Conservation (phyloP, 768 basidiomycete genomes). For the Leccinum broughii region DNA sequence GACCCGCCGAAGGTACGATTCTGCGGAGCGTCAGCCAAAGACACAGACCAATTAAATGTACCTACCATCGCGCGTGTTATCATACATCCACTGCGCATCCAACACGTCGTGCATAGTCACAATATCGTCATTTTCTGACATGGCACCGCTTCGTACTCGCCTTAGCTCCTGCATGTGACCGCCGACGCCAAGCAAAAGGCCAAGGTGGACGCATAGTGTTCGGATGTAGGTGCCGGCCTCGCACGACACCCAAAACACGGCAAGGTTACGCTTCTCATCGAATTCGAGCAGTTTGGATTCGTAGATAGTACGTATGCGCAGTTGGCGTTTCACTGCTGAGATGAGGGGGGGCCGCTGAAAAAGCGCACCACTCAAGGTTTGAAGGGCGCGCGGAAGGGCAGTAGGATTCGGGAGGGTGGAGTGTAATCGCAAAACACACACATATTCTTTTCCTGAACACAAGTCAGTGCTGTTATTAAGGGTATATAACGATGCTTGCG, state of each 20-base stretch:
- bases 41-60: slow-evolving; percentile 6
- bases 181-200: slow-evolving; percentile 91
- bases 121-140: slow-evolving; percentile 97
- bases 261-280: slow-evolving; percentile 95
- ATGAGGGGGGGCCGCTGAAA: slow-evolving; percentile 99
- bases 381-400: slow-evolving; percentile 87
- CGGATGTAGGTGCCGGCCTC: slow-evolving; percentile 97
- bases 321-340: slow-evolving; percentile 97
- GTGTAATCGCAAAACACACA: slow-evolving; percentile 94
- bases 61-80: slow-evolving; percentile 94
- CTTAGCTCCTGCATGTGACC: slow-evolving; percentile 99
- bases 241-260: slow-evolving; percentile 98
- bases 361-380: slow-evolving; percentile 95
- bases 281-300: slow-evolving; percentile 95
- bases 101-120: slow-evolving; percentile 99
- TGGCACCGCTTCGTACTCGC: slow-evolving; percentile 90
- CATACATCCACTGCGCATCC: slow-evolving; percentile 98
- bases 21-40: slow-evolving; percentile 42
- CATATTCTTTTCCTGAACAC: slow-evolving; percentile 88
- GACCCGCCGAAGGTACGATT: slow-evolving; percentile 93
- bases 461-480: slow-evolving; percentile 2
- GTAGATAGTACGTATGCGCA: slow-evolving; percentile 96
- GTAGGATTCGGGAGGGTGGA: slow-evolving; percentile 77
- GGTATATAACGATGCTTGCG: slow-evolving; percentile 24
- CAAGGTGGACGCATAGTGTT: slow-evolving; percentile 96